A percentile compares a stretch with the other conserved stretches of the same genome.
phyloP scores from a whole-genome alignment of 768 basidiomycete species.

The Termitomyces sp. region DNA sequence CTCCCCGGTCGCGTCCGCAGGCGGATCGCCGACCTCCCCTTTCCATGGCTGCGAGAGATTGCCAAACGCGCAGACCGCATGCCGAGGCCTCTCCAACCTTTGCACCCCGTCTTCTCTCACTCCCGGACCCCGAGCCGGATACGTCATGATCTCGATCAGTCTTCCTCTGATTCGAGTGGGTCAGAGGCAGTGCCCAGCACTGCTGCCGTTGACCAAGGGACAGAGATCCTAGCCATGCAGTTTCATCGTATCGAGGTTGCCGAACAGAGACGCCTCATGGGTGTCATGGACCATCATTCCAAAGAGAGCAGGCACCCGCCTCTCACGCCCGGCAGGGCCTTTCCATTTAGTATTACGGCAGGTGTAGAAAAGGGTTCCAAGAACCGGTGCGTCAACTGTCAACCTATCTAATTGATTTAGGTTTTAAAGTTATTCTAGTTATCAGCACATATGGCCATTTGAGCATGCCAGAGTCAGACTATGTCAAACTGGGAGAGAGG shows the following conservation, averaged over 20 bases:
- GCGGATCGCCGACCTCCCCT: slow-evolving; percentile 72
- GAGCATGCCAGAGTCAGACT: slow-evolving; percentile 89
- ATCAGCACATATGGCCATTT: slow-evolving; percentile 97
- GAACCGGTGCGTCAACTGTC: slow-evolving; percentile 56
- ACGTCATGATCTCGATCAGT: slow-evolving; percentile 27
- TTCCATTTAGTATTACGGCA: slow-evolving; percentile 92
- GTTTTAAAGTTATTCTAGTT: slow-evolving; percentile 37
- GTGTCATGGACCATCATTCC: slow-evolving; percentile 88
- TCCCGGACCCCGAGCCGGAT: neutral
- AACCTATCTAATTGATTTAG: neutral
- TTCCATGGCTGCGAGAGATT: slow-evolving; percentile 72
- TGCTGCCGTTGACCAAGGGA: slow-evolving; percentile 54
- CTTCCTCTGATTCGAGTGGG: slow-evolving; percentile 20
- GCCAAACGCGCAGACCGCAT: slow-evolving; percentile 26
- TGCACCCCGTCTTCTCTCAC: neutral
- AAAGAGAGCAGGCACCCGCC: slow-evolving; percentile 39
- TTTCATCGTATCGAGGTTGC: slow-evolving; percentile 91
- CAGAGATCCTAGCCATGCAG: slow-evolving; percentile 82
- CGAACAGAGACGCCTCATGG: slow-evolving; percentile 84
- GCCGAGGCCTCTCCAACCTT: neutral
- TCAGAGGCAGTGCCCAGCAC: slow-evolving; percentile 21
- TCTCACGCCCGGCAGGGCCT: slow-evolving; percentile 21
- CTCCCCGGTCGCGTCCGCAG: slow-evolving; percentile 42
- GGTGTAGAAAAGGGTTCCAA: slow-evolving; percentile 93
- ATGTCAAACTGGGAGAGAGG: slow-evolving; percentile 22